Evolutionary conservation across 768 basidiomycete species (phyloP).

Genomic region (Phlebiopsis flavidoalba): DNA sequence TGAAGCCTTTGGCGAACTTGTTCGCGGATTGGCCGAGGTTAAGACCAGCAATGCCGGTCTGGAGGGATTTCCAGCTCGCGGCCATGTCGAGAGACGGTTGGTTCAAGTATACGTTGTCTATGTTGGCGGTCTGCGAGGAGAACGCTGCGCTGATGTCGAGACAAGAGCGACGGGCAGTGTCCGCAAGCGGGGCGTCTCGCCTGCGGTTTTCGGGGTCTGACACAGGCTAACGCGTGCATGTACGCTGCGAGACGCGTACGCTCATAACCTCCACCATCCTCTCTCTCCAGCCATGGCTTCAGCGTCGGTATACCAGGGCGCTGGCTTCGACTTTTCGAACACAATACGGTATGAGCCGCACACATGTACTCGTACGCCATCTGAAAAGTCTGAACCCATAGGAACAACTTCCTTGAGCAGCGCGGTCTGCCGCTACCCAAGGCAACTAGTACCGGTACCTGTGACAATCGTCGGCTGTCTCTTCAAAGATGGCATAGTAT

Average conservation of each 20-base stretch:
- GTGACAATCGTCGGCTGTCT: slow-evolving; percentile 98
- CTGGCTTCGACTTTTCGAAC: slow-evolving; percentile 81
- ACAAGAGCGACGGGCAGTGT: slow-evolving; percentile 7
- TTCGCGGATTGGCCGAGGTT: slow-evolving; percentile 73
- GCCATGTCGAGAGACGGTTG: slow-evolving; percentile 4
- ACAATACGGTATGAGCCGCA: slow-evolving; percentile 46
- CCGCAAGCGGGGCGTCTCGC: neutral
- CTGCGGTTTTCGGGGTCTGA: slow-evolving; percentile 19
- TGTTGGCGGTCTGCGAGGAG: slow-evolving; percentile 1
- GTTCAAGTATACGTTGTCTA: neutral
- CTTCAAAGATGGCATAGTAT: slow-evolving; percentile 86
- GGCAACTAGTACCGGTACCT: slow-evolving; percentile 90
- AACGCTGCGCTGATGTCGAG: neutral
- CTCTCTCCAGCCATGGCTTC: slow-evolving; percentile 33
- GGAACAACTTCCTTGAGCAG: slow-evolving; percentile 67
- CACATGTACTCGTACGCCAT: neutral
- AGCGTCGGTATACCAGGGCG: slow-evolving; percentile 40
- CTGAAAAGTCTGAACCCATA: slow-evolving; percentile 20
- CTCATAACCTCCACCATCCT: slow-evolving; percentile 6
- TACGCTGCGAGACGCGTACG: slow-evolving; percentile 26
- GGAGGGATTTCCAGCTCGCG: slow-evolving; percentile 59
- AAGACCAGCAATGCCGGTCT: slow-evolving; percentile 54
- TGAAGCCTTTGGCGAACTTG: slow-evolving; percentile 76
- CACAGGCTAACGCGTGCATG: slow-evolving; percentile 6
- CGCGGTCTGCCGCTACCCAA: slow-evolving; percentile 74